Base-by-base conservation (phyloP, 129 eudicot species). In the Chrysanthemum lavandulifolium region DNA sequence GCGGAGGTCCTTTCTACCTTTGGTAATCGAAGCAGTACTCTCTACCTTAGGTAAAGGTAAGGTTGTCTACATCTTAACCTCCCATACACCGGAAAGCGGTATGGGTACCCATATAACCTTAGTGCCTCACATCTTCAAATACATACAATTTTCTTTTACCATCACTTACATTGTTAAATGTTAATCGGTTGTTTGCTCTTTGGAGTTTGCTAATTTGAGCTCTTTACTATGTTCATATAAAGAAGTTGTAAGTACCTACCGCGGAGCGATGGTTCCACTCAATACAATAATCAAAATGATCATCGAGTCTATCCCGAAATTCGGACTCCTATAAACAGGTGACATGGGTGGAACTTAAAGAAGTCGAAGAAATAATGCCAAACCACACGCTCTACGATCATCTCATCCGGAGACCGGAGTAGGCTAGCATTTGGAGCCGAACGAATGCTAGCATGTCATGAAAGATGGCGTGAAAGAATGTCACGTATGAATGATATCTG, bases 181-280 rank as follows among this genome's bases (percentile, higher is more conserved):
- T n/a, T n/a, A n/a, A n/a, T n/a, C n/a, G n/a, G 21, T 19, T 19
- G 21, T 19, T 19, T 19, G 21, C 21, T 19, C 21, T 19, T 19
- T 19, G 21, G 21, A 19, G 45, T 8, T 36, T 40, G 47, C 47
- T 40, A 40, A 40, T 40, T 33, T 40, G 47, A 40, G 47, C 72
- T 83, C n/a, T 74, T 74, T 63, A 81, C 19, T 58, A 89, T 86
- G 10, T 74, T 77, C 12, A 40, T 76, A 9, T 0, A 86, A 40
- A 52, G 91, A 71, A 61, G 69, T 74, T 74, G 45, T 81, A 86
- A 33, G 96, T 89, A 16, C 96, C 96, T 47, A 64, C 78, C 2
- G 79, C n/a, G 68, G 79, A 63, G 84, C 81, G 63, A 71, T 53
- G 50, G 78, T 19, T 45, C 91, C 96, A 15, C 80, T 29, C 13